Evolutionary conservation across 495 filamentous ascomycete species (phyloP).

Genomic region (Gamarada debralockiae): DNA sequence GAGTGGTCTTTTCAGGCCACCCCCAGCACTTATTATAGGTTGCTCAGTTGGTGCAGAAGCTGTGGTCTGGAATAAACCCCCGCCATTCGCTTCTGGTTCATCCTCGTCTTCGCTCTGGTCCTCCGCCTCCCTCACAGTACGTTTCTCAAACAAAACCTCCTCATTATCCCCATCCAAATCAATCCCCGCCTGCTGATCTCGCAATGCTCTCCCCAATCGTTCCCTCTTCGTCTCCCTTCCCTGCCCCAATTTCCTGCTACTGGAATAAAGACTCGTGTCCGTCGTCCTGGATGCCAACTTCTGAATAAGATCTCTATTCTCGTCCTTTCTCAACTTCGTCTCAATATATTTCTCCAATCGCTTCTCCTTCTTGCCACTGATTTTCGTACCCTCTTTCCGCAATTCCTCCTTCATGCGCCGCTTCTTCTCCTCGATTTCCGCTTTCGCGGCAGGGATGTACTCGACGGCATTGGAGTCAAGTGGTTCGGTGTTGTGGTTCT

Average conservation of each 20-base stretch:
- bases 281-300: conserved; percentile 74
- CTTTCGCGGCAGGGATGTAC: conserved; percentile 55
- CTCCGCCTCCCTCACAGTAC: conserved; percentile 18
- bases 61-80: background rate
- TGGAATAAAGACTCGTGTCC: conserved; percentile 75
- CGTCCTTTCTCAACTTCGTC: conserved; percentile 90
- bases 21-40: conserved; percentile 49
- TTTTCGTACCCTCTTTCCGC: conserved; percentile 66
- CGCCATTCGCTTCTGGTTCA: conserved; percentile 11
- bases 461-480: conserved; percentile 69
- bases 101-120: conserved; percentile 25
- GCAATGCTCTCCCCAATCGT: conserved; percentile 53
- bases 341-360: conserved; percentile 97
- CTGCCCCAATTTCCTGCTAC: conserved; percentile 70
- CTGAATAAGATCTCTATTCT: conserved; percentile 79
- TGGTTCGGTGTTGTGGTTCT: conserved; percentile 31
- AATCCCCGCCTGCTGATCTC: conserved; percentile 33
- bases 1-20: conserved; percentile 82
- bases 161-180: conserved; percentile 33
- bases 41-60: background rate
- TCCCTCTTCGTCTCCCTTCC: conserved; percentile 62
- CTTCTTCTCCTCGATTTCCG: conserved; percentile 65
- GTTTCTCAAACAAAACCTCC: conserved; percentile 39
- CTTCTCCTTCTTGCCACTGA: conserved; percentile 90
- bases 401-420: conserved; percentile 52